Conservation (phyloP, 345 rosid genomes). For the Noccaea caerulescens region DNA sequence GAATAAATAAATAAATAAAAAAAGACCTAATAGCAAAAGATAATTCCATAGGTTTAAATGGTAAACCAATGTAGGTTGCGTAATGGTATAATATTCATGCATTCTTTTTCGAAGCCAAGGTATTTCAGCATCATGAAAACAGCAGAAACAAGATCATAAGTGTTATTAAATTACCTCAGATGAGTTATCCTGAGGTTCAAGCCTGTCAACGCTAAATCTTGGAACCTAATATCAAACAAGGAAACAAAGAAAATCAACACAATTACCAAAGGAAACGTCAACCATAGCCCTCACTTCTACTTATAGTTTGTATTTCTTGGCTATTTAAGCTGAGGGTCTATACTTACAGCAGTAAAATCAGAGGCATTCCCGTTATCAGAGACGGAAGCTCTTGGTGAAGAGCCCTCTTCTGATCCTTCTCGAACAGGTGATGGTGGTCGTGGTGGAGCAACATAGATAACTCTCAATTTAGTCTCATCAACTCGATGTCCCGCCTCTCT, state of each 20-base stretch:
- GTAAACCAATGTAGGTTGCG: neutral
- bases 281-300: neutral
- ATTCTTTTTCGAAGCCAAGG: constrained; percentile 1
- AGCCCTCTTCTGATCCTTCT: constrained; percentile 84
- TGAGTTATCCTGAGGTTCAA: constrained; percentile 57
- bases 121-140: constrained; percentile 9
- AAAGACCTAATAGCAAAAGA: neutral
- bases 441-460: constrained; percentile 78
- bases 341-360: constrained; percentile 65
- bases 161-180: constrained; percentile 56
- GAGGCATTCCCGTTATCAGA: constrained; percentile 62
- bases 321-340: constrained; percentile 1
- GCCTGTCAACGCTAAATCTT: constrained; percentile 47
- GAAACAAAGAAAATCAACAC: constrained; percentile 25
- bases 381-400: constrained; percentile 71
- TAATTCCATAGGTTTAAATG: neutral
- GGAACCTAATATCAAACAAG: constrained; percentile 60
- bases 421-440: constrained; percentile 76
- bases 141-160: neutral
- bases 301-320: neutral
- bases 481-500: constrained; percentile 65
- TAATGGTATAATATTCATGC: constrained; percentile 1
- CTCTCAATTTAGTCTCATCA: constrained; percentile 80
- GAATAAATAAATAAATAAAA: neutral
- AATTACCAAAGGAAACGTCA: constrained; percentile 6